Percentiles rank a stretch among this genome's conserved stretches.
These are phyloP conservation scores for Ustilago loliicola DNA, from an alignment of 1,284 basidiomycete species.

Conservation along the genomic window DNA sequence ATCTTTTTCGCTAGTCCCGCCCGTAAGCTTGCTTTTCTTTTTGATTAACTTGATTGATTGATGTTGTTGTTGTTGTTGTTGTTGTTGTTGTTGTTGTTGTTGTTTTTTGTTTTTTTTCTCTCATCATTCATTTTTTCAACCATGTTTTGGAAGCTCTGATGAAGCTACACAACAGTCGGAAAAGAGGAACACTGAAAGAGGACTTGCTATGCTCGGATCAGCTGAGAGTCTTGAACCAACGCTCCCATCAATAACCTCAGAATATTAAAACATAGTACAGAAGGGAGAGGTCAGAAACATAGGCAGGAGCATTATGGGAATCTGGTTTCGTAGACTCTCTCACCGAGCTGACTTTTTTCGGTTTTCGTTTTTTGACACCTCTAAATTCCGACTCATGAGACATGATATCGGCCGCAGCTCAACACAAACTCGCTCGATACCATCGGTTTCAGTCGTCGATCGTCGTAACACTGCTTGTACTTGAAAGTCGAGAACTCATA, in stretches of 20 bases:
- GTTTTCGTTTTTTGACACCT: neutral
- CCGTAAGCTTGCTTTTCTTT: neutral
- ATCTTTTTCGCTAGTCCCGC: neutral
- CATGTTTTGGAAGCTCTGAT: too few relatives aligned
- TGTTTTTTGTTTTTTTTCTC: too few relatives aligned
- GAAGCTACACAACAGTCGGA: neutral
- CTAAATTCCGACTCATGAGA: neutral
- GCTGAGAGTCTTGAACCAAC: too few relatives aligned
- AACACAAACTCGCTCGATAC: neutral
- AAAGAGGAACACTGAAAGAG: neutral
- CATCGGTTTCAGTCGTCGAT: conserved; percentile 4
- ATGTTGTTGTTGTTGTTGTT: neutral
- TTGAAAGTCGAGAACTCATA: neutral
- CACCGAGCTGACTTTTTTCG: neutral
- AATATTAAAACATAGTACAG: too few relatives aligned
- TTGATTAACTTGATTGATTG: neutral
- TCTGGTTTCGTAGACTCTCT: conserved; percentile 3
- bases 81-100: too few relatives aligned
- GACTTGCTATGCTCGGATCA: too few relatives aligned
- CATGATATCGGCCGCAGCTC: neutral
- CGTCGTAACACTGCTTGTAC: neutral
- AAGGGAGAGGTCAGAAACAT: neutral
- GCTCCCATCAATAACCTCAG: too few relatives aligned
- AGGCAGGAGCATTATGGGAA: neutral
- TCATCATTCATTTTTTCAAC: too few relatives aligned